These are phyloP conservation scores for Vachellia pachyceras DNA, from an alignment of 306 rosid species.

Conservation along the genomic window DNA sequence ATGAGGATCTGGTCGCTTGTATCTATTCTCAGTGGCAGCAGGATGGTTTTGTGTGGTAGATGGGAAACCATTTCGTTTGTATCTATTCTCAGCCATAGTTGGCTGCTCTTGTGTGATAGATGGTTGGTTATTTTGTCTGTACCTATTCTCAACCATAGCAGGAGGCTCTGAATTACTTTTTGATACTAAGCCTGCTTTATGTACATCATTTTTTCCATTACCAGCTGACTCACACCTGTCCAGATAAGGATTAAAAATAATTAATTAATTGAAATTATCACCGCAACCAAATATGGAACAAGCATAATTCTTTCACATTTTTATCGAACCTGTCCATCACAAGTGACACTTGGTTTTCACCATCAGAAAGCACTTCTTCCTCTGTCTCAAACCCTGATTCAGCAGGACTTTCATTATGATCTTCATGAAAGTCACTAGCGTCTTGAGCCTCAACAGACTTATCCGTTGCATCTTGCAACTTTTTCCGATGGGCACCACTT, in stretches of 20 bases:
- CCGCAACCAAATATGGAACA: slow-evolving; percentile 30
- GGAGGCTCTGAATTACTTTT: slow-evolving; percentile 27
- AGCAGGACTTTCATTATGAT: slow-evolving; percentile 40
- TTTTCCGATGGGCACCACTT: slow-evolving; percentile 52
- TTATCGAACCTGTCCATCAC: slow-evolving; percentile 1
- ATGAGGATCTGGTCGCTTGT: slow-evolving; percentile 34
- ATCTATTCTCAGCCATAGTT: slow-evolving; percentile 50
- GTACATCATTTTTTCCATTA: slow-evolving; percentile 10
- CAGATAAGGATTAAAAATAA: slow-evolving; percentile 28
- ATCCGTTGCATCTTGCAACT: slow-evolving; percentile 40
- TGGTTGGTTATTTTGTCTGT: slow-evolving; percentile 37
- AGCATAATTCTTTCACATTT: slow-evolving; percentile 19
- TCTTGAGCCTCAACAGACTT: slow-evolving; percentile 23
- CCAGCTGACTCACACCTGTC: slow-evolving; percentile 28
- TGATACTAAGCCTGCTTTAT: too few relatives aligned
- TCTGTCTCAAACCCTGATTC: slow-evolving; percentile 46
- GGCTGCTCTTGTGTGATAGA: slow-evolving; percentile 43
- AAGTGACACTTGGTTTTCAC: slow-evolving; percentile 13
- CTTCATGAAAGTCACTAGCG: slow-evolving; percentile 40
- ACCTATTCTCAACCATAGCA: slow-evolving; percentile 47
- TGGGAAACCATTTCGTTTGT: slow-evolving; percentile 35
- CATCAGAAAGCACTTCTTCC: slow-evolving; percentile 38
- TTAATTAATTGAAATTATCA: slow-evolving; percentile 27
- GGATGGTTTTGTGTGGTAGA: slow-evolving; percentile 30
- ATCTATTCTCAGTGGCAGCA: slow-evolving; percentile 48